phyloP scores from a whole-genome alignment of 345 rosid genomes.

The Sisymbrium irio region DNA sequence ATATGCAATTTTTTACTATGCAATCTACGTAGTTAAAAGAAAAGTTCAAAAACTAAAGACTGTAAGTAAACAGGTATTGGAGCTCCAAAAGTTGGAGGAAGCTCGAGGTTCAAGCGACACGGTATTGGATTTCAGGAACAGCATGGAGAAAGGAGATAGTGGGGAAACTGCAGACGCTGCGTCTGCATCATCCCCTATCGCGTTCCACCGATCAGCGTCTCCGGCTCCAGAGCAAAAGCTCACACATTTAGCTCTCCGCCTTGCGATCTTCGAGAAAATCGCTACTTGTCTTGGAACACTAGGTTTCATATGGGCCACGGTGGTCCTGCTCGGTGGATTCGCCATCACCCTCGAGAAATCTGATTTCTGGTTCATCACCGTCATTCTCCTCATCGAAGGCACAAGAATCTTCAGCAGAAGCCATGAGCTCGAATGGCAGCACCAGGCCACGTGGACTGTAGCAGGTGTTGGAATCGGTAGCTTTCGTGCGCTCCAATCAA shows the following conservation, averaged over 20 bases:
- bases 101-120: constrained; percentile 50
- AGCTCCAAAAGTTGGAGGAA: constrained; percentile 47
- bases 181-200: constrained; percentile 33
- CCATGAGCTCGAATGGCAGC: constrained; percentile 95
- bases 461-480: constrained; percentile 66
- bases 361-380: constrained; percentile 84
- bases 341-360: constrained; percentile 76
- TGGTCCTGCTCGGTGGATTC: constrained; percentile 87
- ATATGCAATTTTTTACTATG: too few relatives aligned
- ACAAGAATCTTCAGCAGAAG: constrained; percentile 85
- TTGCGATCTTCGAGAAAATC: constrained; percentile 74
- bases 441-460: constrained; percentile 81
- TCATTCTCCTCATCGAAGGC: constrained; percentile 77
- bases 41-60: too few relatives aligned
- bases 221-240: constrained; percentile 78
- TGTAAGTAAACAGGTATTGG: constrained; percentile 24
- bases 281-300: constrained; percentile 85
- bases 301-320: constrained; percentile 95
- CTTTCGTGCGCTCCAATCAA: constrained; percentile 58
- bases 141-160: constrained; percentile 49
- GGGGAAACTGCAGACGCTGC: constrained; percentile 38
- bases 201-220: constrained; percentile 11
- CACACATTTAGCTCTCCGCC: constrained; percentile 82
- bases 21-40: too few relatives aligned
- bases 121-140: constrained; percentile 54